Evolutionary conservation across 805 yeast species (phyloP), one percentile per base, ranked within the genome.

Genomic region (Wickerhamiella domercqiae): DNA sequence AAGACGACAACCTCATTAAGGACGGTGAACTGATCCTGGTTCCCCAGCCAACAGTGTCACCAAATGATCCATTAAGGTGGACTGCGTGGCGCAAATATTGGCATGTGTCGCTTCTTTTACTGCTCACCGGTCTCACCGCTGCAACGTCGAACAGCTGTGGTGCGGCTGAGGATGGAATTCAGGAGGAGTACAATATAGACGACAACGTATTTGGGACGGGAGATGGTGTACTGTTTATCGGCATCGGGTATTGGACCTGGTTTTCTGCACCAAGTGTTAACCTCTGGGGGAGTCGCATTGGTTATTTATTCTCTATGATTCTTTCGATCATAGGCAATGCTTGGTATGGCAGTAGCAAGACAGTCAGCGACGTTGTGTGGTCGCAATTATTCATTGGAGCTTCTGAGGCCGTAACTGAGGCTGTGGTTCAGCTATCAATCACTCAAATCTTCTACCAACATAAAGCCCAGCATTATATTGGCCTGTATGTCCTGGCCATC

Each of bases 391-490:
- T 78, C 54, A 81, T 76, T 15, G 87, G 86, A 17, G 71, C 75
- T 15, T 66, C 75, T 14, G 84, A 76, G 53, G 67, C 79, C 7
- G 75, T 79, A 55, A 80, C 76, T 29, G 93, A 79, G 53, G 71
- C 79, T 5, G 73, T 82, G 54, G 39, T 83, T 68, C 58, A 66
- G 70, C 47, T 75, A 73, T 29, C 64, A 70, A 46, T 68, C 17
- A 61, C 81, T 3, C 93, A 81, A 51, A 67, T 78, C 54, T 80
- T 70, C 52, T 80, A 66, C 56, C 76, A 73, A 44, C 93, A 80
- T 53, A 83, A 79, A 51, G 60, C 79, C 21, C 83, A 86, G 37
- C 61, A 74, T 17, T 71, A 71, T 6, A 63, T 80, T 55, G 79
- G 87, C 0, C 63, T 73, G n/a, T 80, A 78, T 57, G 78, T 78